These are phyloP conservation scores for Cladophialophora yegresii DNA, from an alignment of 2,329 filamentous ascomycete genomes.

Conservation along the genomic window DNA sequence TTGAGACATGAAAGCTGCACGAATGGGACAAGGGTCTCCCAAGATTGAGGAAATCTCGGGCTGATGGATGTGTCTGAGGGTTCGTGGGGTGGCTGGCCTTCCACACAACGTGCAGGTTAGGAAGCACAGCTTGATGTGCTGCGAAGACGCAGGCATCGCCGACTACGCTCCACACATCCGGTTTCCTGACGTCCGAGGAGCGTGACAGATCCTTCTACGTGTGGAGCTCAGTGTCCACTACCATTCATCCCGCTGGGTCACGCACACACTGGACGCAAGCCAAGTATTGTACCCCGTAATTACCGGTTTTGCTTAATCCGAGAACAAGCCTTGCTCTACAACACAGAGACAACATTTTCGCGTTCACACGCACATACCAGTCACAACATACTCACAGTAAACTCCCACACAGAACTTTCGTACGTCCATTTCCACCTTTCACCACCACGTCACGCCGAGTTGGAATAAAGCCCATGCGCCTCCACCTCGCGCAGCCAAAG, in stretches of 20 bases:
- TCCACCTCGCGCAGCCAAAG: constrained; percentile 29
- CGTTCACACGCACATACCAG: not conserved
- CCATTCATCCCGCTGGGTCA: not conserved
- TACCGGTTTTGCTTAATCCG: not conserved
- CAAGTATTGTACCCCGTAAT: not conserved
- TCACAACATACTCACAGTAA: not conserved
- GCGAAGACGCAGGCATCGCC: no score
- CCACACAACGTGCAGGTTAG: no score
- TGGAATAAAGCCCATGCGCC: constrained; percentile 21
- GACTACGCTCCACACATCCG: no score
- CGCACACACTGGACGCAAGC: not conserved
- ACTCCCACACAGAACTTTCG: not conserved
- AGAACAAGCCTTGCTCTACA: not conserved
- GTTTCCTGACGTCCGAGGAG: not conserved
- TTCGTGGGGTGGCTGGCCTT: no score
- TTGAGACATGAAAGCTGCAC: no score
- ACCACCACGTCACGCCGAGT: constrained; percentile 5
- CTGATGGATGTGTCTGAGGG: no score
- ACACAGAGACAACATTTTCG: not conserved
- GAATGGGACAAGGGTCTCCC: no score
- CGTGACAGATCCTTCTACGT: not conserved
- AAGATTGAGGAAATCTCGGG: no score
- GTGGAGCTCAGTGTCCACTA: not conserved
- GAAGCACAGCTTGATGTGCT: no score
- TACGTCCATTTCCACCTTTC: not conserved